Evolutionary conservation across 1,284 basidiomycete species (phyloP).

Genomic region (Fistulina hepatica): DNA sequence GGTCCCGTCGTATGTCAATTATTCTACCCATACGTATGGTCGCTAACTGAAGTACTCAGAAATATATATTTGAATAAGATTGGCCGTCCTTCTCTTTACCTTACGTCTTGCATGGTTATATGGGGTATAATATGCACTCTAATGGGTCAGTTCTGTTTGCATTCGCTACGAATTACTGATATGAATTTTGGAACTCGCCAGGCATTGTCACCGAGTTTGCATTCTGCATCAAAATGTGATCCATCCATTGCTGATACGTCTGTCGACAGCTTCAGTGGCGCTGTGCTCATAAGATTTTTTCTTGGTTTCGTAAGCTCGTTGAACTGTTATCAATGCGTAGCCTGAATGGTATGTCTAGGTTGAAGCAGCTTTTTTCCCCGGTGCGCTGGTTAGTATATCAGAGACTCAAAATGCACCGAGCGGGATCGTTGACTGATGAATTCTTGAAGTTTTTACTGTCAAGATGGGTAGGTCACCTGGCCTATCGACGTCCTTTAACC

Average conservation of each 20-base stretch:
- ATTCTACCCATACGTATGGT: neutral
- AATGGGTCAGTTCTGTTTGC: constrained; percentile 33
- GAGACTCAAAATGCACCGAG: no score
- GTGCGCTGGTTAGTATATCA: constrained; percentile 30
- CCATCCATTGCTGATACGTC: neutral
- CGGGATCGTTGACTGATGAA: no score
- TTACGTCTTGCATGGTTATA: constrained; percentile 55
- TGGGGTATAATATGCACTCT: constrained; percentile 57
- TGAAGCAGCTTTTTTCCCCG: constrained; percentile 63
- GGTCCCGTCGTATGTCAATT: constrained; percentile 41
- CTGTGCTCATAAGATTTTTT: constrained; percentile 61
- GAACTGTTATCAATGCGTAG: neutral
- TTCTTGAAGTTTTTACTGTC: constrained; percentile 43
- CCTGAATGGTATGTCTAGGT: constrained; percentile 14
- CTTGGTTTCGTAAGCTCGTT: constrained; percentile 33
- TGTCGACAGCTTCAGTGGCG: constrained; percentile 45
- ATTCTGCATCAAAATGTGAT: constrained; percentile 11
- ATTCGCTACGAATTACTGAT: no score
- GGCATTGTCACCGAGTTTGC: constrained; percentile 49
- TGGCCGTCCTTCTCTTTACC: constrained; percentile 58
- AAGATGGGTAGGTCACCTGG: constrained; percentile 42
- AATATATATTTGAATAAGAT: constrained; percentile 64
- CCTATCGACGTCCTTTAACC: neutral
- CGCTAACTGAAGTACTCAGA: constrained; percentile 21
- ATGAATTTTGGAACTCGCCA: no score